phyloP scores from a whole-genome alignment of 768 basidiomycete genomes.

The Mycena sanguinolenta region DNA sequence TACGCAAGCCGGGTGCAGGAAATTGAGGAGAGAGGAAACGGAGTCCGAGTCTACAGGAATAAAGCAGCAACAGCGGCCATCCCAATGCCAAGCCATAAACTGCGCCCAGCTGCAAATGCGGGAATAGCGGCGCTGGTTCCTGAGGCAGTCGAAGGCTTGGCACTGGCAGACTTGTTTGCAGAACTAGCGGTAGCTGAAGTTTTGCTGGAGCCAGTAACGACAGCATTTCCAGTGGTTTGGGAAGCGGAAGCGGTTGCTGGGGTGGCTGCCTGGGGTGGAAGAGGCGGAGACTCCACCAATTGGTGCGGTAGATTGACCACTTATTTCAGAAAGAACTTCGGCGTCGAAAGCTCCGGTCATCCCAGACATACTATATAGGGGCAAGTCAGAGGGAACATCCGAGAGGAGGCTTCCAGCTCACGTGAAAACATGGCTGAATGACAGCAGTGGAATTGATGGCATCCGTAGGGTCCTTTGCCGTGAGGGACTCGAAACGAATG shows the following conservation, averaged over 20 bases:
- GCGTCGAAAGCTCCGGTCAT: constrained; percentile 82
- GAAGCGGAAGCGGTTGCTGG: constrained; percentile 38
- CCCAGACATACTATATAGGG: constrained; percentile 65
- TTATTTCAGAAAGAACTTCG: constrained; percentile 68
- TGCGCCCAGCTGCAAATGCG: constrained; percentile 7
- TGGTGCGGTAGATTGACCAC: constrained; percentile 71
- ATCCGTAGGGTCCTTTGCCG: constrained; percentile 62
- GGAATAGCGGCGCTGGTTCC: constrained; percentile 40
- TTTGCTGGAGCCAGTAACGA: constrained; percentile 34
- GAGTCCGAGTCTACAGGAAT: constrained; percentile 47
- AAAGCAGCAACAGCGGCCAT: constrained; percentile 53
- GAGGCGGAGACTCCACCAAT: constrained; percentile 55
- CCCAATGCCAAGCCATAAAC: constrained; percentile 31
- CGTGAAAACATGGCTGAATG: constrained; percentile 87
- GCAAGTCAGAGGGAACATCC: background rate
- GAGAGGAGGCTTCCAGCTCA: constrained; percentile 50
- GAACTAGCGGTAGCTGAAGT: constrained; percentile 36
- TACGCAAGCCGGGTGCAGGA: no score
- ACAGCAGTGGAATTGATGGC: constrained; percentile 70
- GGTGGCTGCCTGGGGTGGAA: no score
- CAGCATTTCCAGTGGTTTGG: constrained; percentile 18
- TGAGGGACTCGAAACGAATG: constrained; percentile 78
- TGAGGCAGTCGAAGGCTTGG: constrained; percentile 36
- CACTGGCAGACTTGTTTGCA: constrained; percentile 36
- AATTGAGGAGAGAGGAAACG: background rate